Percentiles rank a stretch among this genome's conserved stretches.
These are phyloP conservation scores for Cyberlindnera mycetangii DNA, from an alignment of 805 yeast genomes.

Conservation along the genomic window DNA sequence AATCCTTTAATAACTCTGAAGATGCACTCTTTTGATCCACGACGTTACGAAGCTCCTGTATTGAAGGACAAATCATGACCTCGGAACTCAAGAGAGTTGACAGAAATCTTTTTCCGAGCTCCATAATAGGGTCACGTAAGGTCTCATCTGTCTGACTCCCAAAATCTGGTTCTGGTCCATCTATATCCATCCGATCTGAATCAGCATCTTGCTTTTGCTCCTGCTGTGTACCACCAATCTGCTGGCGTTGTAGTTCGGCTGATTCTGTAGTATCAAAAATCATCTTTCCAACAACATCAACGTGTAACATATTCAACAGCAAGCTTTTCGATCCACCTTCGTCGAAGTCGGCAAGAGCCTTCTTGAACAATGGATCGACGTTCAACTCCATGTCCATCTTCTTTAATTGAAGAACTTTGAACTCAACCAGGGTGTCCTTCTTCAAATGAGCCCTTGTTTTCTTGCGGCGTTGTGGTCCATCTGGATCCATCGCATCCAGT, in stretches of 20 bases:
- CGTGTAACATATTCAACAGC: constrained; percentile 55
- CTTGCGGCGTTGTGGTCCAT: constrained; percentile 23
- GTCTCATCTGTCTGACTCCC: constrained; percentile 6
- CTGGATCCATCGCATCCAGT: constrained; percentile 26
- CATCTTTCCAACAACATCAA: constrained; percentile 51
- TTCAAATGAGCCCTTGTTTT: constrained; percentile 18
- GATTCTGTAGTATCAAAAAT: constrained; percentile 57
- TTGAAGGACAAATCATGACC: constrained; percentile 19
- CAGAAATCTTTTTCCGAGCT: constrained; percentile 17
- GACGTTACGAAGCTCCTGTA: constrained; percentile 21
- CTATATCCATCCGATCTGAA: constrained; percentile 25
- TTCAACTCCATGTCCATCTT: constrained; percentile 61
- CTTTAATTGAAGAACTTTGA: constrained; percentile 48
- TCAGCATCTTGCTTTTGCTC: constrained; percentile 14
- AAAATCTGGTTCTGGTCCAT: constrained; percentile 11
- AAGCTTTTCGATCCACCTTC: constrained; percentile 80
- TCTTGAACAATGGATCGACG: constrained; percentile 73
- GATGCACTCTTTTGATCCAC: constrained; percentile 19
- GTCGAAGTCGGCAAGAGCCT: constrained; percentile 73
- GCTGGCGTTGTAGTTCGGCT: constrained; percentile 15
- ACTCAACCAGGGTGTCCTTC: constrained; percentile 47
- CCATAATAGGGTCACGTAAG: constrained; percentile 5
- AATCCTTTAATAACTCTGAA: constrained; percentile 12
- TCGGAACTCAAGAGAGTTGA: neutral
- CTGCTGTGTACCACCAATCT: constrained; percentile 10